phyloP scores from a whole-genome alignment of 441 rosid genomes.

The Populus hybrid region DNA sequence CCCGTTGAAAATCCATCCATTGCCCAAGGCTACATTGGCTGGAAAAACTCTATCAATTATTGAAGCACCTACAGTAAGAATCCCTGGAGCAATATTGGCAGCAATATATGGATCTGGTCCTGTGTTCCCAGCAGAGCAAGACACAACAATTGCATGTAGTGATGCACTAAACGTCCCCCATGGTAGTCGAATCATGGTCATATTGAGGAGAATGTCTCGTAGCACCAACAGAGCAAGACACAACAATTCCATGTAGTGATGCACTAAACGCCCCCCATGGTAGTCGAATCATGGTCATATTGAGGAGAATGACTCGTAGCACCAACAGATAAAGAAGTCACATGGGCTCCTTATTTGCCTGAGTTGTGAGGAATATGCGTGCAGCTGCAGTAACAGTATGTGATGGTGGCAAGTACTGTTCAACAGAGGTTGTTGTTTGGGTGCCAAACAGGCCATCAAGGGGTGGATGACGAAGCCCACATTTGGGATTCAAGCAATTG shows the following conservation, averaged over 20 bases:
- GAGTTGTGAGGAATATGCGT: too few species aligned
- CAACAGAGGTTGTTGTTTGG: too few species aligned
- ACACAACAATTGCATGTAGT: conserved; percentile 56
- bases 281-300: conserved; percentile 63
- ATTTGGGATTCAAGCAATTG: conserved; percentile 85
- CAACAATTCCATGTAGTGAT: conserved; percentile 48
- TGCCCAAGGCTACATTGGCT: conserved; percentile 61
- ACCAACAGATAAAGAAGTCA: conserved; percentile 76
- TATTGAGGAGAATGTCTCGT: conserved; percentile 60
- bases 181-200: conserved; percentile 63
- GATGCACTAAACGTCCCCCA: conserved; percentile 49
- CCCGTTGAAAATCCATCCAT: conserved; percentile 46
- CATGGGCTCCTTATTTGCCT: conserved; percentile 45
- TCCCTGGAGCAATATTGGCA: conserved; percentile 85
- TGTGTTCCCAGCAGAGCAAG: conserved; percentile 87
- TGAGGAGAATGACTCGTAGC: conserved; percentile 58
- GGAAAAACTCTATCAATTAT: conserved; percentile 72
- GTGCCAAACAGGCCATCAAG: too few species aligned
- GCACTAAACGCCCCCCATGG: conserved; percentile 87
- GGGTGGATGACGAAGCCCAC: conserved; percentile 79
- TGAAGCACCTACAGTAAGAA: conserved; percentile 78
- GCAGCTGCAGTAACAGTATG: too few species aligned
- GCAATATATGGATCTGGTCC: conserved; percentile 70
- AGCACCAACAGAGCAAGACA: conserved; percentile 57
- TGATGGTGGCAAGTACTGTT: too few species aligned